Evolutionary conservation across 2,329 filamentous ascomycete species (phyloP), one percentile per base, ranked within the genome.

Genomic region (Penicillium hesseltinei): DNA sequence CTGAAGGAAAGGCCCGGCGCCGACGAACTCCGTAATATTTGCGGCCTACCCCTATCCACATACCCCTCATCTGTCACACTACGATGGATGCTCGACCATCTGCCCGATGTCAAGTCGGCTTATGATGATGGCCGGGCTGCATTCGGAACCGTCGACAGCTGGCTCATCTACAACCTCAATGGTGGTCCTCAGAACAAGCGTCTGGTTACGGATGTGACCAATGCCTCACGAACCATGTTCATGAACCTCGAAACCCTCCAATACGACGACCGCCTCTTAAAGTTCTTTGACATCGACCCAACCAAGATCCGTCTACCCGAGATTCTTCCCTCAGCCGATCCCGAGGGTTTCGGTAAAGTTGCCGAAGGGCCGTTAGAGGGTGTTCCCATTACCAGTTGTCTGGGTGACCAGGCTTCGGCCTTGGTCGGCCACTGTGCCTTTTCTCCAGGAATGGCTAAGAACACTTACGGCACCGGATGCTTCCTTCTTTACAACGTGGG

Each of bases 201-300:
- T 43, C 87, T 90, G 70, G 90, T 96, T 57, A 94, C 92, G 0
- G 92, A 96, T 73, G 86, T 88, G 47, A 91, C 90, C 59, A 96
- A 96, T 72, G 92, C 92, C 21, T 93, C 89, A 52, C 82, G 92
- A 69, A 96, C 92, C 59, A 95, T 96, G 91, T 94, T 96, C 75
- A 92, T 96, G 88, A 91, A 96, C 76, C 81, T 96, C 53, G 82
- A 86, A 66, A 92, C 87, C 11, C 81, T 91, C 58, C 75, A 92
- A 67, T 96, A 96, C 75, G 90, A 93, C 71, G 85, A 91, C 56
- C 81, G 81, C 40, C 82, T 96, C 27, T 78, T 96, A 27, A 77
- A 85, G 25, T 96, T 95, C 78, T 96, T 96, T 75, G 84, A 84
- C 45, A 83, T 96, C 60, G 87, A 92, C 71, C 77, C 78, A 54